Base-by-base conservation (phyloP, 2,329 filamentous ascomycete genomes). In the Colletotrichum siamense region DNA sequence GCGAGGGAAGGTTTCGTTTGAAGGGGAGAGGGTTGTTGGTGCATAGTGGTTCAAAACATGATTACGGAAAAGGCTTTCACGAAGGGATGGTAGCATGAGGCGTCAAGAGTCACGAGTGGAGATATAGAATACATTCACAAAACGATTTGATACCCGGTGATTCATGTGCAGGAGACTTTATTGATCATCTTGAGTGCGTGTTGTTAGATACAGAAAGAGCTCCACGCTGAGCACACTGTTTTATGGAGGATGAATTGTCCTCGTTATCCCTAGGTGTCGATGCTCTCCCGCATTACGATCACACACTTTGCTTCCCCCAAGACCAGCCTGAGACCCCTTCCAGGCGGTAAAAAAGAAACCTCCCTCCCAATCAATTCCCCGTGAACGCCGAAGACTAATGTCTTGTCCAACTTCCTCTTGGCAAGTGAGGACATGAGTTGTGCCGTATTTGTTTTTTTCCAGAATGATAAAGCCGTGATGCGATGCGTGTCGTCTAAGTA, bases 111-210 rank as follows among this genome's bases (percentile, higher is more conserved):
- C 57, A 66, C 70, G 18, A 66, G 39, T 66, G 65, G 65, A 76
- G 52, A 63, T 8, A 77, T 71, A 77, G 74, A 77, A 77, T 65
- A 71, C 74, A 74, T 77, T 77, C 70, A 77, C 69, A 59, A 74
- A 73, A 59, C 67, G 61, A 64, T 77, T 36, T 77, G 73, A 77
- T 77, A 77, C 76, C 76, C 71, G 34, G 52, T 77, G 62, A 72
- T 73, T 52, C 44, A 16, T 70, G 74, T 73, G 65, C 66, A 74
- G 44, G 62, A 71, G 59, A 73, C 65, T 77, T 71, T 59, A 63
- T 73, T 71, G 62, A 67, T 52, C 52, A 61, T 73, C 57, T 70
- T 26, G 36, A n/a, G 28, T 68, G 70, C 52, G 65, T 75, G 57
- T 44, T 71, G 5, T 32, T 63, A 67, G 61, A 52, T 74, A 65